phyloP scores from a whole-genome alignment of 1,284 basidiomycete species.

The Cutaneotrichosporon sp. region DNA sequence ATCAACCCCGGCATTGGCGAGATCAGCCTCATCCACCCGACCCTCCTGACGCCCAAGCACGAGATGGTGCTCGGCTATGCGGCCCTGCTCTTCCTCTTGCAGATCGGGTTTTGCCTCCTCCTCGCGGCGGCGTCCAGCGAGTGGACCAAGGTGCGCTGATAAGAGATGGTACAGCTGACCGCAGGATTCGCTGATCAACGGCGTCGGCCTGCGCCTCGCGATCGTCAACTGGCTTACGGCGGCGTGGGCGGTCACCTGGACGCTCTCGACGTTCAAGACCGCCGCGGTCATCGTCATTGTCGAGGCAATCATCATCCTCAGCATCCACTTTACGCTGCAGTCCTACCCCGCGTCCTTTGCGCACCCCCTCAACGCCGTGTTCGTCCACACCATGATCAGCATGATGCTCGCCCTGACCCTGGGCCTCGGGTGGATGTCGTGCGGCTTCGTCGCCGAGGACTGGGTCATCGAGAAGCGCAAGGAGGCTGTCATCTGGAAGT shows the following conservation, averaged over 20 bases:
- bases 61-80: conserved; percentile 69
- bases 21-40: conserved; percentile 64
- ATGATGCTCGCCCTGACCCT: conserved; percentile 57
- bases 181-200: conserved; percentile 68
- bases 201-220: conserved; percentile 74
- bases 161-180: neutral
- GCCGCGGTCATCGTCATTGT: conserved; percentile 49
- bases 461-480: conserved; percentile 49
- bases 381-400: conserved; percentile 58
- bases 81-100: conserved; percentile 51
- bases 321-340: conserved; percentile 50
- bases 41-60: conserved; percentile 70
- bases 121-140: conserved; percentile 69
- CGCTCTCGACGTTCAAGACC: conserved; percentile 49
- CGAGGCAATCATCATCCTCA: conserved; percentile 49
- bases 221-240: conserved; percentile 80
- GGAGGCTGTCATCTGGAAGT: conserved; percentile 37
- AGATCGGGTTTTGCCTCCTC: conserved; percentile 75
- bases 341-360: conserved; percentile 45
- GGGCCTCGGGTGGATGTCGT: conserved; percentile 56
- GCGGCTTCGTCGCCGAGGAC: conserved; percentile 56
- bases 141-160: conserved; percentile 69
- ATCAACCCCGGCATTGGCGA: conserved; percentile 52
- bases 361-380: conserved; percentile 57
- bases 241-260: conserved; percentile 75